Conservation (phyloP, 371 early-diverging fungal species). For the Mitosporidium daphniae region DNA sequence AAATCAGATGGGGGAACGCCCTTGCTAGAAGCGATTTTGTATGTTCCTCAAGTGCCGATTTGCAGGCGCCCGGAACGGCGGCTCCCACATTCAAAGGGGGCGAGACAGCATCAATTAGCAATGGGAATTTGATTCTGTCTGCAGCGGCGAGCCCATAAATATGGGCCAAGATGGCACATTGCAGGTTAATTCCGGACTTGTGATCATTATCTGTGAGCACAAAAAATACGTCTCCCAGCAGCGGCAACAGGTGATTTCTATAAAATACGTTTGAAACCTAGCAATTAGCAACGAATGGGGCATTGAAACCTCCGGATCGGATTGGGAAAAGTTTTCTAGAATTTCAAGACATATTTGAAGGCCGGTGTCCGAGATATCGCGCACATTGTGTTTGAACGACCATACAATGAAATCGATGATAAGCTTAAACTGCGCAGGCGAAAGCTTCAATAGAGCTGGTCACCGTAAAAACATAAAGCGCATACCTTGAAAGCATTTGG, state of each 20-base stretch:
- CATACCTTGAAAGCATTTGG: constrained; percentile 37
- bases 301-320: no score
- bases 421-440: constrained; percentile 41
- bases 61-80: constrained; percentile 4
- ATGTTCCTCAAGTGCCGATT: constrained; percentile 30
- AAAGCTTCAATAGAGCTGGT: constrained; percentile 31
- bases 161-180: constrained; percentile 42
- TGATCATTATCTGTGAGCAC: constrained; percentile 79
- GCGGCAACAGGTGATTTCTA: constrained; percentile 38
- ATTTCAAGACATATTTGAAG: constrained; percentile 42
- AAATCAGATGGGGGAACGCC: constrained; percentile 61
- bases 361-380: constrained; percentile 68
- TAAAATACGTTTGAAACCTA: constrained; percentile 44
- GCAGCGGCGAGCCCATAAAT: constrained; percentile 44
- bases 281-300: no score
- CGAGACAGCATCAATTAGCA: constrained; percentile 23
- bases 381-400: constrained; percentile 91
- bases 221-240: constrained; percentile 68
- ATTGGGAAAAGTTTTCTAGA: constrained; percentile 25
- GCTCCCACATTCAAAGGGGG: background rate
- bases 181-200: constrained; percentile 71
- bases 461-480: background rate
- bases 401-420: constrained; percentile 58
- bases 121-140: constrained; percentile 32
- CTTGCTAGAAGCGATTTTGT: constrained; percentile 10